phyloP scores from a whole-genome alignment of 345 rosid species.

The Gossypium bickii region DNA sequence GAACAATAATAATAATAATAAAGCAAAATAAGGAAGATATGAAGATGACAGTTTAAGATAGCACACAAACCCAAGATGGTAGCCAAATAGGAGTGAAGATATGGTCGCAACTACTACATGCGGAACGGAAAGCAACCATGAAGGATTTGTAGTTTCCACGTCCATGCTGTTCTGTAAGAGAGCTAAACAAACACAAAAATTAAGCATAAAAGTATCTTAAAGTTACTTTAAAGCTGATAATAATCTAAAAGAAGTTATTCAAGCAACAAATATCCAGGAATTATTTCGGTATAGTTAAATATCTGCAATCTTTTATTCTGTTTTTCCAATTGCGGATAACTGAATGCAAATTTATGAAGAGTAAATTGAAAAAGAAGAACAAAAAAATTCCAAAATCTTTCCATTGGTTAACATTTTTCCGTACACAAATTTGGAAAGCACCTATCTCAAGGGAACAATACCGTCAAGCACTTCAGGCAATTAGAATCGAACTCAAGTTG shows the following conservation, averaged over 20 bases:
- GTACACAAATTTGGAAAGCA: not conserved
- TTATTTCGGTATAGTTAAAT: not conserved
- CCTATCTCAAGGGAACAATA: not conserved
- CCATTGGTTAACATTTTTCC: not conserved
- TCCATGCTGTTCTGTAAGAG: conserved; percentile 36
- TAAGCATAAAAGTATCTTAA: conserved; percentile 9
- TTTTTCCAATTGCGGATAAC: not conserved
- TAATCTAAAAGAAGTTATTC: not conserved
- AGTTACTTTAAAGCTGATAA: not conserved
- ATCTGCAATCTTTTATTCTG: not conserved
- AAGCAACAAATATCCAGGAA: not conserved
- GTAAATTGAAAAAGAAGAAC: not conserved
- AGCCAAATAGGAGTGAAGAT: conserved; percentile 81
- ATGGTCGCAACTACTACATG: conserved; percentile 83
- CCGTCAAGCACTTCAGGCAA: not conserved
- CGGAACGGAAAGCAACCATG: conserved; percentile 77
- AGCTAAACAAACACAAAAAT: conserved; percentile 41
- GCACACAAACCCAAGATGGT: conserved; percentile 80
- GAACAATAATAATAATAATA: not conserved
- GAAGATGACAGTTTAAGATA: conserved; percentile 12
- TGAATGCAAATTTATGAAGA: not conserved
- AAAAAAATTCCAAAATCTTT: conserved; percentile 4
- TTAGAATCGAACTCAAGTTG: not conserved
- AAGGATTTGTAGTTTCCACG: conserved; percentile 59
- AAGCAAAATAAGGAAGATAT: not conserved